Base-by-base conservation (phyloP, 176 grass and related monocot genomes). In the Metroxylon sagu region DNA sequence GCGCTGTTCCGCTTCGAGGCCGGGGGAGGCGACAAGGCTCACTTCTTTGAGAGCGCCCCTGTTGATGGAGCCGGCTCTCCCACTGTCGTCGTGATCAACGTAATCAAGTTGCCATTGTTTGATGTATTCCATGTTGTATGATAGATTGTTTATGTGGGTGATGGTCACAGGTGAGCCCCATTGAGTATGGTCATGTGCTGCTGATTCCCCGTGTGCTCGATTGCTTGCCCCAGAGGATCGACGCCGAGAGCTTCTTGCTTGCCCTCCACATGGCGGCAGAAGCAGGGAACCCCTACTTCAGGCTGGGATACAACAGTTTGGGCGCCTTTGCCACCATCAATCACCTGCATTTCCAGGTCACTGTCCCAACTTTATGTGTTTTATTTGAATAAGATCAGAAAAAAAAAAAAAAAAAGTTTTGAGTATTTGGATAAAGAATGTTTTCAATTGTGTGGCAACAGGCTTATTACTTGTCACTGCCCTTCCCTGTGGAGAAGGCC, bases 1-100 rank as follows among this genome's bases (percentile, higher is more conserved):
- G 79, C 80, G 66, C 76, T 95, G 19, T 85, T 95, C 58, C 76
- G 79, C 28, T 89, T 89, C 54, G 76, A 85, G 71, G 71, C 79
- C 50, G 25, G 76, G 39, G 43, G 73, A 50, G 71, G 69, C 50
- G 76, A 69, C 56, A 73, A 71, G 59, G 79, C 75, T 14, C 21
- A 26, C 7, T 61, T 71, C 39, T 77, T 70, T 72, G 84, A 66
- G 67, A 43, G 70, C 4, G 29, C 72, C 58, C 49, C 76, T 18
- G 56, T 16, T 62, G 80, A 54, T 18, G 29, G 29, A 59, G 59
- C 50, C 52, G 51, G 54, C 65, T 53, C 85, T 70, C 75, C 82
- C 21, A 95, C 76, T 19, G 72, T 73, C 66, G 59, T 89, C 64
- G 68, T 71, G 6, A 85, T 89, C 49, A 95, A 95, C 78, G 89